Percentiles rank a stretch among this genome's conserved stretches.
phyloP scores from a whole-genome alignment of 2,329 filamentous ascomycete genomes.

The Fusarium bulbicola region DNA sequence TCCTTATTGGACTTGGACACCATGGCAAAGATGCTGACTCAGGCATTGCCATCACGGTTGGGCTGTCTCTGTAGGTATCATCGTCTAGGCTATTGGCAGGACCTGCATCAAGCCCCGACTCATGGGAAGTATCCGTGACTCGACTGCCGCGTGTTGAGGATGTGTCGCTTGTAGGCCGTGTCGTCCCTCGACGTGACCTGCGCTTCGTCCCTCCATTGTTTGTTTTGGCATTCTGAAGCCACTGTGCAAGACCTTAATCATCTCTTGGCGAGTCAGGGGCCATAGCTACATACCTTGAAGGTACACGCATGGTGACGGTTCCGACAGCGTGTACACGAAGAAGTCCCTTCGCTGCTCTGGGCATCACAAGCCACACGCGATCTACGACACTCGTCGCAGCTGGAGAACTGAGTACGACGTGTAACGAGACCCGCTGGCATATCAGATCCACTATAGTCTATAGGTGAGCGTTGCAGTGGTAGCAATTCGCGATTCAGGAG shows the following conservation, averaged over 20 bases:
- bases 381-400: slow-evolving; percentile 46
- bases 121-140: not conserved
- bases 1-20: not conserved
- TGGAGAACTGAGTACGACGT: slow-evolving; percentile 49
- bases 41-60: not conserved
- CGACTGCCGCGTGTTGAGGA: slow-evolving; percentile 7
- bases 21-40: not conserved
- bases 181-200: slow-evolving; percentile 21
- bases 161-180: slow-evolving; percentile 19
- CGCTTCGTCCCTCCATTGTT: slow-evolving; percentile 9
- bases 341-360: slow-evolving; percentile 62
- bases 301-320: slow-evolving; percentile 42
- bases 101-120: not conserved
- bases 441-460: not conserved
- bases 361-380: slow-evolving; percentile 46
- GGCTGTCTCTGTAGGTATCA: not conserved
- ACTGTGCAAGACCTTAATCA: slow-evolving; percentile 18
- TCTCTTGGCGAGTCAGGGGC: too few relatives aligned
- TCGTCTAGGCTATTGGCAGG: not conserved
- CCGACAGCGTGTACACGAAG: slow-evolving; percentile 70
- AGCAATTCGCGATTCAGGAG: not conserved
- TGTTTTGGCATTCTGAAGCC: slow-evolving; percentile 40
- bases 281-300: slow-evolving; percentile 39
- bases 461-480: not conserved
- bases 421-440: slow-evolving; percentile 34